phyloP scores from a whole-genome alignment of 257 asterid species.

The Solanum paucissectum region DNA sequence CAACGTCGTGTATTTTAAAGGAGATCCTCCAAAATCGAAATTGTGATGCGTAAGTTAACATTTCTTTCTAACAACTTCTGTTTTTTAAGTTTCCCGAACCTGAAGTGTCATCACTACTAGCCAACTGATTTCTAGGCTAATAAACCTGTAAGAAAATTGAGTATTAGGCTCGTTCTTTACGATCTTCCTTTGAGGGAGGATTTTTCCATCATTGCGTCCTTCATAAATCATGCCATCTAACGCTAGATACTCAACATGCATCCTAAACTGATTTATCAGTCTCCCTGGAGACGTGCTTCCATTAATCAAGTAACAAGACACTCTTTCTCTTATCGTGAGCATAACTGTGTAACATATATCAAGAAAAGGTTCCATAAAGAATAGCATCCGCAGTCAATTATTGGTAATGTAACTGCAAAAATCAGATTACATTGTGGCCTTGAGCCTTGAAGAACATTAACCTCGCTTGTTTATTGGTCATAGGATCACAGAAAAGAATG shows the following conservation, averaged over 20 bases:
- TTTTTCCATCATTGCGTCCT: background rate
- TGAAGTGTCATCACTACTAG: background rate
- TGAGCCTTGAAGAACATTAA: background rate
- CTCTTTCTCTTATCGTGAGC: background rate
- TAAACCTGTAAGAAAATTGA: background rate
- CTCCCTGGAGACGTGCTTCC: background rate
- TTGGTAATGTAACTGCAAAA: background rate
- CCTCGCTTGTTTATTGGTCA: background rate
- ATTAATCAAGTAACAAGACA: background rate
- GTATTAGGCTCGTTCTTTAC: background rate
- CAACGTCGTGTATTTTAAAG: background rate
- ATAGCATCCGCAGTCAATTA: background rate
- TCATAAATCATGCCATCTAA: background rate
- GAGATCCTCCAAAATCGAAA: background rate
- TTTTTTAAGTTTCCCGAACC: background rate
- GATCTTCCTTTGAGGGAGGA: background rate
- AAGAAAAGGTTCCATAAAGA: background rate
- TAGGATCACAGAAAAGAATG: background rate
- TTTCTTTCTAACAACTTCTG: background rate
- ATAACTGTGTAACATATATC: background rate
- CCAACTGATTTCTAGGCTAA: background rate
- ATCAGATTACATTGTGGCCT: background rate
- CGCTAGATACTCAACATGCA: background rate
- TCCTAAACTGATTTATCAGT: background rate
- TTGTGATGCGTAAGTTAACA: background rate